phyloP scores from a whole-genome alignment of 208 protist species.

The Leishmania aethiopica region DNA sequence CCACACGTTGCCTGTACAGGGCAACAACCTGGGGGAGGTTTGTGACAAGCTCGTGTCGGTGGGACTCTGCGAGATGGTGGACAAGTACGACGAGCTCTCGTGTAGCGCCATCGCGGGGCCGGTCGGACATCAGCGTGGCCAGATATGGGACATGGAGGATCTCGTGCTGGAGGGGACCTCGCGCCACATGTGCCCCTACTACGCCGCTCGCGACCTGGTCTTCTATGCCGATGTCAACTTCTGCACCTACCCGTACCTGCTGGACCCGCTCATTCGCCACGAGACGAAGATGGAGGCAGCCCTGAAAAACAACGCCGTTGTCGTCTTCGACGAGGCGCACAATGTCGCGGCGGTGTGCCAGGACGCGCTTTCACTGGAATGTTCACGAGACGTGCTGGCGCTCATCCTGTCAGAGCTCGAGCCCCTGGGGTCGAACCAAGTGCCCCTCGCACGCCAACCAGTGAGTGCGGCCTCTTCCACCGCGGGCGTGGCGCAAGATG shows the following conservation, averaged over 20 bases:
- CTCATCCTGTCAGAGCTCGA: slow-evolving; percentile 56
- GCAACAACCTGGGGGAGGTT: slow-evolving; percentile 85
- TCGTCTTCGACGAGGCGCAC: slow-evolving; percentile 98
- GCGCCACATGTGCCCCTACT: slow-evolving; percentile 93
- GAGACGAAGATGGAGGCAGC: slow-evolving; percentile 79
- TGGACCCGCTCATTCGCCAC: slow-evolving; percentile 93
- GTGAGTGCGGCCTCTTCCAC: not conserved
- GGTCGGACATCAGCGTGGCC: slow-evolving; percentile 30
- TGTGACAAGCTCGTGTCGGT: slow-evolving; percentile 84
- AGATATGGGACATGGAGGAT: slow-evolving; percentile 94
- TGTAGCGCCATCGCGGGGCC: slow-evolving; percentile 50
- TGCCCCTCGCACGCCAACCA: slow-evolving; percentile 7
- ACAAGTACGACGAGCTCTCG: slow-evolving; percentile 58
- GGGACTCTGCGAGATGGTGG: slow-evolving; percentile 63
- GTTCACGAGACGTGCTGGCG: slow-evolving; percentile 29
- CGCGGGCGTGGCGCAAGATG: not conserved
- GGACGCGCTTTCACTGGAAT: slow-evolving; percentile 65
- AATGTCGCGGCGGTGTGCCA: slow-evolving; percentile 88
- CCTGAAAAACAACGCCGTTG: slow-evolving; percentile 73
- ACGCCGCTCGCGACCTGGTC: slow-evolving; percentile 83
- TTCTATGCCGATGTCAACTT: slow-evolving; percentile 94
- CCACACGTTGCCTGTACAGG: slow-evolving; percentile 58
- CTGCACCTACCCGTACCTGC: slow-evolving; percentile 98
- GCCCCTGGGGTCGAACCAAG: slow-evolving; percentile 37
- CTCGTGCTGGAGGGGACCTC: slow-evolving; percentile 73